Evolutionary conservation across 2,329 filamentous ascomycete genomes (phyloP), one percentile per base, ranked within the genome.

Genomic region (Chaetomiaceae sp.): DNA sequence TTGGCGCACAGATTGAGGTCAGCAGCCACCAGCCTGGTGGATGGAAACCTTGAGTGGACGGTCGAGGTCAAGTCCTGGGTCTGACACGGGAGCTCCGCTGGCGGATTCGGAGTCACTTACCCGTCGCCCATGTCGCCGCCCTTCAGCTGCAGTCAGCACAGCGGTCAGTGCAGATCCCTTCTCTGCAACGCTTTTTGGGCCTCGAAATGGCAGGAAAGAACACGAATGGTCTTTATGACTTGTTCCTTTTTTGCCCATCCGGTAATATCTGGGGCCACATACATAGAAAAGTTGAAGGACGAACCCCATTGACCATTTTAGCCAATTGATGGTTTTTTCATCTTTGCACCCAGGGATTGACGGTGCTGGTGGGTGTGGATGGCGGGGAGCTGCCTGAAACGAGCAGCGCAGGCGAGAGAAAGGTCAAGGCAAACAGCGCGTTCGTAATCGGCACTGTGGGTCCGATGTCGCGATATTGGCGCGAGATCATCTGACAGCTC

Each of bases 401-500:
- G 16, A 45, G 36, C 21, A 43, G 50, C 29, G 34, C 36, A n/a
- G n/a, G n/a, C n/a, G n/a, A n/a, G 55, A 36, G 29, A 43, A 25
- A 48, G 48, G 45, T 32, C 36, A 21, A 48, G 51, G 42, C 44
- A 42, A 44, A 50, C 47, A 40, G 48, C 56, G 54, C 54, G 58
- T n/a, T 58, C 57, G 38, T 34, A 51, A 46, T 53, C 37, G 36
- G 20, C 32, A 33, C 36, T 32, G 52, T 43, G 48, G 44, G 40
- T 14, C 48, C 25, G 16, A 29, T 48, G 51, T 53, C 59, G 58
- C 60, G 60, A 62, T 55, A 60, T 43, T 59, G 51, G 46, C 60
- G 58, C 60, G 54, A 55, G 47, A 55, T 60, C 60, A 62, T 56
- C 52, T 61, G 59, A 57, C 56, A 37, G 23, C 43, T 56, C 44